Evolutionary conservation across 306 rosid genomes (phyloP).

Genomic region (Dryas alaskensis): DNA sequence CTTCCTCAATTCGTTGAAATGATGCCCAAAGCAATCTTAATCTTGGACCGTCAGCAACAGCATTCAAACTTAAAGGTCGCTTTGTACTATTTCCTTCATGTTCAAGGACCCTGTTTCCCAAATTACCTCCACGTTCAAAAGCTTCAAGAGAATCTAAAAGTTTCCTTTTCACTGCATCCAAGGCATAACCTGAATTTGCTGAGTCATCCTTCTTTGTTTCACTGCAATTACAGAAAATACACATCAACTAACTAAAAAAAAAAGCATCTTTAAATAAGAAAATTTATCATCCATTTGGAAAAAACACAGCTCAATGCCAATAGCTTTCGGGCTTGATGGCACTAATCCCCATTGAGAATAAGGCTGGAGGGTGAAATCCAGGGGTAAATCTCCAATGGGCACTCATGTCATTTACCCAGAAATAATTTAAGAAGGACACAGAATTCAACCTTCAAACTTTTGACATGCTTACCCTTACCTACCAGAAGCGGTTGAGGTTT

Average conservation of each 20-base stretch:
- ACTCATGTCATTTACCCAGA: not conserved
- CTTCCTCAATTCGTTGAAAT: constrained; percentile 74
- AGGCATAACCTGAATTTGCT: constrained; percentile 49
- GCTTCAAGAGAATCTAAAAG: constrained; percentile 65
- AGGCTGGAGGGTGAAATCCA: not conserved
- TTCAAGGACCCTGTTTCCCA: constrained; percentile 47
- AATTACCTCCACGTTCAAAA: constrained; percentile 49
- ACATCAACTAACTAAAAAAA: constrained; percentile 30
- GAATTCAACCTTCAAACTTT: constrained; percentile 35
- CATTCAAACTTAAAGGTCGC: constrained; percentile 74
- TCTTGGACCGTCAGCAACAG: constrained; percentile 82
- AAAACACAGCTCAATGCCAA: not conserved
- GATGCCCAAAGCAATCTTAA: constrained; percentile 79
- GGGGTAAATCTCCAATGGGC: not conserved
- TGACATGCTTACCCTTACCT: constrained; percentile 87
- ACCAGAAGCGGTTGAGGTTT: constrained; percentile 70
- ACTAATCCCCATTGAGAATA: not conserved
- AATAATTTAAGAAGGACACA: constrained; percentile 6
- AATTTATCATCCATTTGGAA: constrained; percentile 16
- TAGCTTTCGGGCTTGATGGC: not conserved
- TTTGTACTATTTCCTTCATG: constrained; percentile 33
- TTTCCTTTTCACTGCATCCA: constrained; percentile 66
- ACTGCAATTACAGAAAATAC: constrained; percentile 46
- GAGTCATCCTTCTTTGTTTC: constrained; percentile 35
- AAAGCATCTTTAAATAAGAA: constrained; percentile 11